These are phyloP conservation scores for Salix caprea DNA, from an alignment of 345 rosid genomes.

Conservation along the genomic window DNA sequence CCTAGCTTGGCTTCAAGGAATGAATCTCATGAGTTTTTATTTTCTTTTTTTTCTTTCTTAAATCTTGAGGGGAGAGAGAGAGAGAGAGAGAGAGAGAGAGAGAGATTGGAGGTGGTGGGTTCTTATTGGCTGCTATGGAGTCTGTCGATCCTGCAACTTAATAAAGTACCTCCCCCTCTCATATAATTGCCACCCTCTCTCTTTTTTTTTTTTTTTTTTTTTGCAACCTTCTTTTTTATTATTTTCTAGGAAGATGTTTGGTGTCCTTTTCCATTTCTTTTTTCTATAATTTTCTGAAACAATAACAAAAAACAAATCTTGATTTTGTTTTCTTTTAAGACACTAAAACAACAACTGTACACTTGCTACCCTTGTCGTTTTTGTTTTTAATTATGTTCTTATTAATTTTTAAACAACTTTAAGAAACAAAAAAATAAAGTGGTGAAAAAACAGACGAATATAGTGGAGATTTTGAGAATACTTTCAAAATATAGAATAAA, in stretches of 20 bases:
- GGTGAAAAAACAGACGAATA: not conserved
- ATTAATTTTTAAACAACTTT: too few relatives aligned
- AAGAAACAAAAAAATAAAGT: too few relatives aligned
- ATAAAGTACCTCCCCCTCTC: slow-evolving; percentile 24
- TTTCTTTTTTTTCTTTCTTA: not conserved
- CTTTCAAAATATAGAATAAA: too few relatives aligned
- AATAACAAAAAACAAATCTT: not conserved
- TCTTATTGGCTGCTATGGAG: slow-evolving; percentile 47
- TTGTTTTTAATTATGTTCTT: too few relatives aligned
- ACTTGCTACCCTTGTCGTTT: too few relatives aligned
- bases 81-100: not conserved
- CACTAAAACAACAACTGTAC: not conserved
- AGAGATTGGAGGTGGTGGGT: slow-evolving; percentile 32
- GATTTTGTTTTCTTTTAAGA: not conserved
- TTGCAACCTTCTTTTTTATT: not conserved
- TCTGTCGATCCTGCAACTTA: slow-evolving; percentile 39
- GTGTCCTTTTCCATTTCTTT: not conserved
- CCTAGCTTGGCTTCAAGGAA: slow-evolving; percentile 18
- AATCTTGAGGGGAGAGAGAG: not conserved
- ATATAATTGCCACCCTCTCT: slow-evolving; percentile 16
- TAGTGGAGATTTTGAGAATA: not conserved
- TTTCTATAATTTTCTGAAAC: not conserved
- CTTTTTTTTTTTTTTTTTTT: not conserved
- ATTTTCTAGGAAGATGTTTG: not conserved
- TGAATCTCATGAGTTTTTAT: slow-evolving; percentile 24